Evolutionary conservation across 371 early-diverging fungal genomes (phyloP).

Genomic region (Actinomortierella ambigua): DNA sequence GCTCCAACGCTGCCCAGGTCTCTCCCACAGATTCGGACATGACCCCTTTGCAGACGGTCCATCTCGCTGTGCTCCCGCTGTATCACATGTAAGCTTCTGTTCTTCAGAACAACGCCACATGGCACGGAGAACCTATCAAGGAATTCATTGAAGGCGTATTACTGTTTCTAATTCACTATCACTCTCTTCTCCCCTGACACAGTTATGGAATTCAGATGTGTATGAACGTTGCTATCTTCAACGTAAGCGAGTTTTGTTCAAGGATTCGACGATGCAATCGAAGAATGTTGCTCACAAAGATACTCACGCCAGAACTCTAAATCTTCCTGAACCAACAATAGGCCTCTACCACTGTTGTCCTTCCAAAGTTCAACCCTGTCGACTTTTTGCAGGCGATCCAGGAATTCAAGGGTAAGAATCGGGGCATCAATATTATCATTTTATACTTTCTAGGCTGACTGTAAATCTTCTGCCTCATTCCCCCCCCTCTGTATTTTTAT

Average conservation of each 20-base stretch:
- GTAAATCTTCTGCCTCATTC: conserved; percentile 11
- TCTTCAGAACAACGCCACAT: no score
- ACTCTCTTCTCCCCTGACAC: conserved; percentile 17
- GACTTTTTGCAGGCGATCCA: conserved; percentile 61
- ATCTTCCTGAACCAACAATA: conserved; percentile 2
- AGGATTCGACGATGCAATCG: conserved; percentile 60
- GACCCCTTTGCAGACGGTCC: conserved; percentile 19
- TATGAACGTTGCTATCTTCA: conserved; percentile 10
- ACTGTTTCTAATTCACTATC: background rate
- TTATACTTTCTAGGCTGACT: conserved; percentile 56
- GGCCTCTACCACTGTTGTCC: conserved; percentile 52
- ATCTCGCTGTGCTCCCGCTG: conserved; percentile 59
- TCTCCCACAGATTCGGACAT: conserved; percentile 29
- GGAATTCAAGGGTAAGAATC: conserved; percentile 48
- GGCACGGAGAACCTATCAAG: background rate
- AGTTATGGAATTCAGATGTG: conserved; percentile 43
- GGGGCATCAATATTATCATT: no score
- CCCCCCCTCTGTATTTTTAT: no score
- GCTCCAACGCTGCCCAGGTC: conserved; percentile 70
- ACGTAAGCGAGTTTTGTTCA: conserved; percentile 16
- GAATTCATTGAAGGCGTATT: background rate
- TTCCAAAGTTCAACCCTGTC: conserved; percentile 70
- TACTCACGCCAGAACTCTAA: background rate
- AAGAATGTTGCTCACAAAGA: conserved; percentile 65
- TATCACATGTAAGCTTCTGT: conserved; percentile 55